Percentiles rank a stretch among this genome's conserved stretches.
Conservation (phyloP, 805 yeast genomes). For the Teunomyces pallodes region DNA sequence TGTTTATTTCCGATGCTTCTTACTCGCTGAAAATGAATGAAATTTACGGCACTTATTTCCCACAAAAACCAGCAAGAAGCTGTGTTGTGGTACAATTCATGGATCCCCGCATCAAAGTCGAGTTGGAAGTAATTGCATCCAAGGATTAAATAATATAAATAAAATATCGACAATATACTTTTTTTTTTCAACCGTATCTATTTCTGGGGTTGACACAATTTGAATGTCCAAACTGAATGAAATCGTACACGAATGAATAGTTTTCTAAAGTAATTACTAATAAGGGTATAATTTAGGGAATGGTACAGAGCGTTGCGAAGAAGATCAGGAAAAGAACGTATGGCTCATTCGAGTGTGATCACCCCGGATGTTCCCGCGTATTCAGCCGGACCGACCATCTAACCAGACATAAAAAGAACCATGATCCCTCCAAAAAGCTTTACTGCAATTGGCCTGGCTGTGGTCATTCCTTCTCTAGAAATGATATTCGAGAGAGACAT, state of each 20-base stretch:
- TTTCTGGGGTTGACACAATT: neutral
- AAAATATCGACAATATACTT: neutral
- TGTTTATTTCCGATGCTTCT: slow-evolving; percentile 45
- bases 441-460: slow-evolving; percentile 9
- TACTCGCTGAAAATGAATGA: slow-evolving; percentile 44
- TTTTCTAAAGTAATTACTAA: neutral
- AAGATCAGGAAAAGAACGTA: slow-evolving; percentile 18
- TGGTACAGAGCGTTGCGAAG: neutral
- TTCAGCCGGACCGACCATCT: slow-evolving; percentile 10
- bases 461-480: slow-evolving; percentile 4
- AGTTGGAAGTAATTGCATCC: slow-evolving; percentile 49
- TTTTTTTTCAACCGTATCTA: neutral
- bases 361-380: slow-evolving; percentile 3
- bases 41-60: slow-evolving; percentile 46
- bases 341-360: slow-evolving; percentile 13
- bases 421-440: slow-evolving; percentile 6
- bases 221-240: neutral
- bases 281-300: neutral
- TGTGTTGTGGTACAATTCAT: slow-evolving; percentile 53
- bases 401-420: slow-evolving; percentile 9
- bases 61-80: slow-evolving; percentile 51
- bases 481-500: slow-evolving; percentile 9
- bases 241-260: neutral
- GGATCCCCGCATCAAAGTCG: slow-evolving; percentile 48
- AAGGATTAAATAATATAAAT: slow-evolving; percentile 13